Conservation (phyloP, 352 stramenopile species). For the Pelagophyceae sp. region DNA sequence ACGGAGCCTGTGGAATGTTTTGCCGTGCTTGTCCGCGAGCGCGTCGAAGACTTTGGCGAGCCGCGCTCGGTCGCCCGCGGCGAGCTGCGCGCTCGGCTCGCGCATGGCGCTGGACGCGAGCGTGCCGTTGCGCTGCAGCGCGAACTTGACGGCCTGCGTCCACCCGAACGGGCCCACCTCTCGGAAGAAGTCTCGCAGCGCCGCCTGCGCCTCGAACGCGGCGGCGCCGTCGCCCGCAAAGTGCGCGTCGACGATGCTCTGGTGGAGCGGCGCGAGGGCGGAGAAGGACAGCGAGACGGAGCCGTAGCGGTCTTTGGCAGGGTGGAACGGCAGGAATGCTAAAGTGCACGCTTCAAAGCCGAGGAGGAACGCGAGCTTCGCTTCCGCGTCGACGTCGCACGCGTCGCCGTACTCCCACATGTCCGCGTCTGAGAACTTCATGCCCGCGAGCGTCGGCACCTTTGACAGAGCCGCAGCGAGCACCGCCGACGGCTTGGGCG, state of each 20-base stretch:
- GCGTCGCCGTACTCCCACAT: neutral
- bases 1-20: neutral
- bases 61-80: neutral
- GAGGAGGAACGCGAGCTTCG: neutral
- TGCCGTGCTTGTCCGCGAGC: neutral
- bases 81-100: neutral
- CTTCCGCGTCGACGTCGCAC: neutral
- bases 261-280: neutral
- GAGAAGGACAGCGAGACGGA: neutral
- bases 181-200: neutral
- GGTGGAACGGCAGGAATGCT: constrained; percentile 1
- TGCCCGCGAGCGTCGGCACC: constrained; percentile 17
- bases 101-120: neutral
- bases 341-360: constrained; percentile 1
- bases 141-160: constrained; percentile 7
- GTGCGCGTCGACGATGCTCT: neutral
- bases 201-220: neutral
- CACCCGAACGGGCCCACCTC: neutral
- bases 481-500: neutral
- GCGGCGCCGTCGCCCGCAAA: neutral
- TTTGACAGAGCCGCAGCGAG: neutral
- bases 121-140: neutral
- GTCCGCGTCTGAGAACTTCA: constrained; percentile 21
- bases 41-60: neutral
- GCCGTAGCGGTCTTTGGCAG: neutral